These are phyloP conservation scores for Globisporangium parvum DNA, from an alignment of 352 stramenopile genomes.

Conservation along the genomic window DNA sequence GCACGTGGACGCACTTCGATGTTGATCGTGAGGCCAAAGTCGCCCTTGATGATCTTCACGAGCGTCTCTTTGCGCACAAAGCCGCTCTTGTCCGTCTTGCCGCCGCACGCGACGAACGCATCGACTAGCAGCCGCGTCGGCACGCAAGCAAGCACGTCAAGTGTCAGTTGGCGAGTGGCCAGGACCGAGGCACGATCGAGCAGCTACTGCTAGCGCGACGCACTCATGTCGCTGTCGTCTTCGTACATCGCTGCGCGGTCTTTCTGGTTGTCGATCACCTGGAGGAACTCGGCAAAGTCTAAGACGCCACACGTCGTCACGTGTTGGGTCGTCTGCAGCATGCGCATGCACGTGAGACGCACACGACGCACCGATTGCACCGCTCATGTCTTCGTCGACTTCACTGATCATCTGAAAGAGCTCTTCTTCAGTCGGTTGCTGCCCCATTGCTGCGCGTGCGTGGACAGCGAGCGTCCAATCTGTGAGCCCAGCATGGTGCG, in stretches of 20 bases:
- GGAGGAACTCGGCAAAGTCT: constrained; percentile 98
- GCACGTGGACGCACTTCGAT: constrained; percentile 66
- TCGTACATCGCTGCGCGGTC: constrained; percentile 93
- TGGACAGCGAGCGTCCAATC: background rate
- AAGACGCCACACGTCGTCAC: background rate
- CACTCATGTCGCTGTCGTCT: constrained; percentile 96
- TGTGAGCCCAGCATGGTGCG: too few relatives aligned
- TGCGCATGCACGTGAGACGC: background rate
- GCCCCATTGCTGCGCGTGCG: constrained; percentile 84
- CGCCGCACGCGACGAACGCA: constrained; percentile 95
- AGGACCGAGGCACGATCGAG: too few relatives aligned
- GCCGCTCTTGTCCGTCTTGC: constrained; percentile 89
- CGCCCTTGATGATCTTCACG: constrained; percentile 95
- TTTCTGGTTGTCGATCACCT: constrained; percentile 98
- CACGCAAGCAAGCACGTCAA: background rate
- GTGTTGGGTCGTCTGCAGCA: background rate
- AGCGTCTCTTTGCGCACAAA: constrained; percentile 88
- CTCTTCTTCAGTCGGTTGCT: constrained; percentile 97
- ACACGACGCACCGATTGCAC: constrained; percentile 73
- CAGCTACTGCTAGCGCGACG: constrained; percentile 5
- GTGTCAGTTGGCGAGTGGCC: background rate
- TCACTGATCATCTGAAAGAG: constrained; percentile 96
- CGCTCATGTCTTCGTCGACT: constrained; percentile 90
- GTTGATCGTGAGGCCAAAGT: constrained; percentile 96
- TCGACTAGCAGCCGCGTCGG: constrained; percentile 69